Base-by-base conservation (phyloP, 1,284 basidiomycete genomes). In the Ganoderma lucidum region DNA sequence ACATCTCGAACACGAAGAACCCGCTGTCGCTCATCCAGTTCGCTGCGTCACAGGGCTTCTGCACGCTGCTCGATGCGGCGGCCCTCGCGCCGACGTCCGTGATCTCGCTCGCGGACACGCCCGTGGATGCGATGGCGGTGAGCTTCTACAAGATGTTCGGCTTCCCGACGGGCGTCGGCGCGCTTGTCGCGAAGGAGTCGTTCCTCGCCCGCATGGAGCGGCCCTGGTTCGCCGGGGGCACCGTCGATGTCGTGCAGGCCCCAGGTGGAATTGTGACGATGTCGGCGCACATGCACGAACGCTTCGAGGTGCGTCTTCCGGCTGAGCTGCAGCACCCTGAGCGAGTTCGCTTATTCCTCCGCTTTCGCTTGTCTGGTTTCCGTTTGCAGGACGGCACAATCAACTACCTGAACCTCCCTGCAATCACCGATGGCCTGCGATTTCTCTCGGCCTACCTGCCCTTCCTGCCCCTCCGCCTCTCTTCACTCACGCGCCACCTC, bases 91-190 rank as follows among this genome's bases (percentile, higher is more conserved):
- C 93, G 5, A 90, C 91, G 0, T 89, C 91, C 9, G 77, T 83
- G 15, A 85, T 94, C 66, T 92, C 92, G 9, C 82, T 95, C 23
- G 79, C 84, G 2, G 87, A 90, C 65, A 85, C 83, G 32, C 87
- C 89, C 6, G 90, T 93, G 15, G 93, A 95, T 78, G 93, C 93
- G 2, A 90, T 96, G 86, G 93, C 90, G 0, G 79, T 95, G 65
- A 93, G 91, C 53, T 94, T 95, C 75, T 96, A 96, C 83, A 96
- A 96, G 75, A 94, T 95, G 90, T 94, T 95, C 71, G 94, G 94
- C 39, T 95, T 90, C 75, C 94, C 94, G 9, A 96, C 94, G 0
- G 94, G 94, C 1, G 87, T 96, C 56, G 94, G 94, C 41, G 93
- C 93, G 23, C 83, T 96, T 1, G 80, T 96, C 23, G 89, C 92